Base-by-base conservation (phyloP, 768 basidiomycete genomes). In the Serendipita sp. region DNA sequence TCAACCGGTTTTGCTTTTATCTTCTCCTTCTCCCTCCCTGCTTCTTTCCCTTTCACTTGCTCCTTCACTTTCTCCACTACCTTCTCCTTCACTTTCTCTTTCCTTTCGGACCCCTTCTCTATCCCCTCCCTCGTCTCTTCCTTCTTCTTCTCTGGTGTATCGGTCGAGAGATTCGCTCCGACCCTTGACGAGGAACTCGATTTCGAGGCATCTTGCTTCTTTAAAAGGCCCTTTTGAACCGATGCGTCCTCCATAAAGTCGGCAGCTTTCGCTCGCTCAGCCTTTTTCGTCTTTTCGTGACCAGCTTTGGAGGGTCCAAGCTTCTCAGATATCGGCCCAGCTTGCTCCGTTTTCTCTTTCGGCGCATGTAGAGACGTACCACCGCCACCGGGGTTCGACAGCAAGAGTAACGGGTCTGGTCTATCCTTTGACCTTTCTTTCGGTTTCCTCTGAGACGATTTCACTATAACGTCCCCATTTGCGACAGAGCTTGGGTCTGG, bases 61-160 rank as follows among this genome's bases (percentile, higher is more conserved):
- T 13, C 38, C 13, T 4, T 41, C 13, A 4, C 38, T 13, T 41
- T 41, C 13, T 41, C 38, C 38, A 13, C 13, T 2, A 13, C 5
- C 38, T 2, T 41, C 38, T 41, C 38, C 38, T 13, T 13, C 7
- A 4, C 13, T 41, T 41, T 13, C 38, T 41, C 38, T 41, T 41
- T 41, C 38, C 2, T 41, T 41, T 41, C 38, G 13, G 13, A 23
- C 23, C 23, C 23, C 23, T 23, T 23, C 23, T 23, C 23, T 23
- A 23, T 5, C 66, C 54, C 7, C 64, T 13, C 44, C 41, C 38
- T 44, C 52, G 56, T 45, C 64, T 67, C 64, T 66, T 70, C 13
- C 68, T 68, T 36, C 68, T 68, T 36, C 66, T 64, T 8, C n/a
- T 48, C 15, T 64, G 63, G 30, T 35, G 28, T 16, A 65, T 3